Conservation (phyloP, 2,329 filamentous ascomycete genomes). For the Penicillium freii region DNA sequence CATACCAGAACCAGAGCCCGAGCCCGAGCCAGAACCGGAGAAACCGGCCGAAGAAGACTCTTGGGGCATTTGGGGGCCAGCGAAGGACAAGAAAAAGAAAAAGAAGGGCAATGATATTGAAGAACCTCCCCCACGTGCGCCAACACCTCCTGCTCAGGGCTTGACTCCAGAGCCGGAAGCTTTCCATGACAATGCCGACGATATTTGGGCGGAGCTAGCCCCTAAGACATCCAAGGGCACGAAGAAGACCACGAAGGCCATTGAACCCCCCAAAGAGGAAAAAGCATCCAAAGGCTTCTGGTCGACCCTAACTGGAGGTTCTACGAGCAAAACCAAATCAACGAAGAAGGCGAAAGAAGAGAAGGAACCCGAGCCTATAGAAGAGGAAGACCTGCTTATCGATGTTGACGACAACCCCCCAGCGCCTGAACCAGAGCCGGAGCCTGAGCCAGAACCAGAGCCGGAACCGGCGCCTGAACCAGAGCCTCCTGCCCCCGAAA, state of each 20-base stretch:
- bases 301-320: conserved; percentile 43
- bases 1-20: conserved; percentile 16
- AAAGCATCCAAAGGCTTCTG: conserved; percentile 45
- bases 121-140: conserved; percentile 49
- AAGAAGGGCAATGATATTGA: conserved; percentile 48
- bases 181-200: conserved; percentile 35
- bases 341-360: conserved; percentile 48
- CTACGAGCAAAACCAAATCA: conserved; percentile 42
- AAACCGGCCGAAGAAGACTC: conserved; percentile 24
- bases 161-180: conserved; percentile 41
- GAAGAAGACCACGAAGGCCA: conserved; percentile 29
- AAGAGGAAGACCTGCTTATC: conserved; percentile 33
- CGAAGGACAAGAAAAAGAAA: conserved; percentile 49
- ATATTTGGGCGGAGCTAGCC: conserved; percentile 40
- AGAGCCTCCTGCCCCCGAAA: conserved; percentile 43
- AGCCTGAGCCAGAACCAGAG: conserved; percentile 32
- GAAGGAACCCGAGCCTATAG: conserved; percentile 19
- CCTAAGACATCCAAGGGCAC: conserved; percentile 38
- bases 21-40: conserved; percentile 16
- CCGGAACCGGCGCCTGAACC: conserved; percentile 35
- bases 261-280: conserved; percentile 34
- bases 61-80: conserved; percentile 38
- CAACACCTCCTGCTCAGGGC: conserved; percentile 48
- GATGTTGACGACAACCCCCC: conserved; percentile 35
- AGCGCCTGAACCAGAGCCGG: conserved; percentile 30